A percentile compares a stretch with the other conserved stretches of the same genome.
Evolutionary conservation across 2,329 filamentous ascomycete species (phyloP).

Genomic region (Pyricularia sp.): DNA sequence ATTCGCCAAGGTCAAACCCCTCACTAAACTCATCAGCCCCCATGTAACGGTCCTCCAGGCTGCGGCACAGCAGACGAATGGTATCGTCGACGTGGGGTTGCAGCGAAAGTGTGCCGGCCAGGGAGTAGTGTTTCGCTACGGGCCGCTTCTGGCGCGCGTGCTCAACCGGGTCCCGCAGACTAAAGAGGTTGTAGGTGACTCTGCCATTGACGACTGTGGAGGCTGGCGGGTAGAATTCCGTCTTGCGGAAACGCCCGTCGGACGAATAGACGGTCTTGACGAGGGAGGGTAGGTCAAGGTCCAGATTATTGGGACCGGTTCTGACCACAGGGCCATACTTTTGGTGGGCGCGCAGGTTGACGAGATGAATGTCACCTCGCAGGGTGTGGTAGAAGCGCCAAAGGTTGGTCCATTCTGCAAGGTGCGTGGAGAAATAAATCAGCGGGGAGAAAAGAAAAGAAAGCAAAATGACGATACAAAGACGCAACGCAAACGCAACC

Average conservation of each 20-base stretch:
- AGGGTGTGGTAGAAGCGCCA: slow-evolving; percentile 2
- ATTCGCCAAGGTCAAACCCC: slow-evolving; percentile 2
- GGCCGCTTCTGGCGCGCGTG: slow-evolving; percentile 22
- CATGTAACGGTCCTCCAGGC: slow-evolving; percentile 20
- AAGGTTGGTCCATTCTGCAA: not conserved
- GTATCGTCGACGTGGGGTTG: slow-evolving; percentile 18
- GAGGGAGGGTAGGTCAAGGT: slow-evolving; percentile 26
- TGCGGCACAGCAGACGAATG: slow-evolving; percentile 18
- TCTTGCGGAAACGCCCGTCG: slow-evolving; percentile 13
- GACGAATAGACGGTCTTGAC: slow-evolving; percentile 25
- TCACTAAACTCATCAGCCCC: slow-evolving; percentile 13
- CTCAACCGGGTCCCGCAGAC: slow-evolving; percentile 18
- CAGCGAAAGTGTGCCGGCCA: slow-evolving; percentile 11
- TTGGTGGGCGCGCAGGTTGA: not conserved
- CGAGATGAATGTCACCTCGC: slow-evolving; percentile 1
- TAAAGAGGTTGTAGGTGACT: slow-evolving; percentile 24
- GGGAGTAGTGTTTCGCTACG: slow-evolving; percentile 22
- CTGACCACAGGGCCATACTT: slow-evolving; percentile 29
- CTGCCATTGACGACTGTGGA: slow-evolving; percentile 19
- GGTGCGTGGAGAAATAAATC: too few species aligned
- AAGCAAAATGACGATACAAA: too few species aligned
- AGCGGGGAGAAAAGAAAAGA: too few species aligned
- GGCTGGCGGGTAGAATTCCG: slow-evolving; percentile 7
- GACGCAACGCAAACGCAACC: too few species aligned
- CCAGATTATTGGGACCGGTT: slow-evolving; percentile 28